Conservation (phyloP, 2,329 filamentous ascomycete genomes). For the Curvularia sp. region DNA sequence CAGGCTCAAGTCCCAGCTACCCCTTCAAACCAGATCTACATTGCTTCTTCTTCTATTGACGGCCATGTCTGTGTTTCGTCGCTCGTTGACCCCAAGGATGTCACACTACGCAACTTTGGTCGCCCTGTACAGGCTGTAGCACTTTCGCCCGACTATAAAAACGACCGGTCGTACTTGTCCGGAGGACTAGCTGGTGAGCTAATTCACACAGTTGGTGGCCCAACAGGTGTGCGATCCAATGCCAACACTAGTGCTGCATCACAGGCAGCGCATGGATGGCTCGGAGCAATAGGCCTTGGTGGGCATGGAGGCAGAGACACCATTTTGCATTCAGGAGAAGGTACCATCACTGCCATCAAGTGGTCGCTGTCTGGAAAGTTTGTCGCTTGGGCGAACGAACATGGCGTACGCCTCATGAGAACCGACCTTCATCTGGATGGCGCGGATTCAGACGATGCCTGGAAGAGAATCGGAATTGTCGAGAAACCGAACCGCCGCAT, state of each 20-base stretch:
- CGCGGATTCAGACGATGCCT: constrained; percentile 79
- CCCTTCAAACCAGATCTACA: constrained; percentile 89
- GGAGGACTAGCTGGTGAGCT: constrained; percentile 88
- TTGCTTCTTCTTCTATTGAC: constrained; percentile 93
- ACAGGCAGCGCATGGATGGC: constrained; percentile 86
- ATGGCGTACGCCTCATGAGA: constrained; percentile 97
- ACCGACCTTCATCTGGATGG: constrained; percentile 82
- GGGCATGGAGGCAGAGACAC: constrained; percentile 82
- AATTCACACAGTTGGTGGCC: constrained; percentile 83
- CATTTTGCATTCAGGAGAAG: constrained; percentile 89
- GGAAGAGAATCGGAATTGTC: constrained; percentile 93
- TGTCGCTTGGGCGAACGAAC: constrained; percentile 94
- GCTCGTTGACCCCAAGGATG: constrained; percentile 85
- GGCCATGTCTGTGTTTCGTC: constrained; percentile 94
- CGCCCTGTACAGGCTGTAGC: constrained; percentile 91
- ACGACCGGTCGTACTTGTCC: constrained; percentile 86
- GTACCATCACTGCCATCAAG: constrained; percentile 87
- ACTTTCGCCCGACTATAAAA: constrained; percentile 93
- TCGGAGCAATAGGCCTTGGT: constrained; percentile 84
- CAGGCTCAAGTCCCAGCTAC: constrained; percentile 71
- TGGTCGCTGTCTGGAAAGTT: constrained; percentile 95
- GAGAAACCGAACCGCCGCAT: constrained; percentile 84
- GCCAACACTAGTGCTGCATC: constrained; percentile 88
- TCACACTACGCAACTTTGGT: constrained; percentile 90
- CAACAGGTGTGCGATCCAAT: constrained; percentile 76